A percentile compares a stretch with the other conserved stretches of the same genome.
phyloP scores from a whole-genome alignment of 1,284 basidiomycete species.

The Inonotus hispidus region DNA sequence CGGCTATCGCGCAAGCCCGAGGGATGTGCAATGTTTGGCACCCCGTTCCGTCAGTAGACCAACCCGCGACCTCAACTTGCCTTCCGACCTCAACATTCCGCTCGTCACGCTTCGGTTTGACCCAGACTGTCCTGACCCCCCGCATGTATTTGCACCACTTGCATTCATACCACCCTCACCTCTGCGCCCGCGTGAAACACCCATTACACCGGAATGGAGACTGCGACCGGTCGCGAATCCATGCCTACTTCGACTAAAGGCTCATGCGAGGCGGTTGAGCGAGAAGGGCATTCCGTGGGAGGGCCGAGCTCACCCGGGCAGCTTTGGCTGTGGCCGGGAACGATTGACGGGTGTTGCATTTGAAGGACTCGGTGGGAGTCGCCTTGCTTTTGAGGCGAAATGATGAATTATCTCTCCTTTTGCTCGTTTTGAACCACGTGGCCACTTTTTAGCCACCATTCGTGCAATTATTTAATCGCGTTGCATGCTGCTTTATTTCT shows the following conservation, averaged over 20 bases:
- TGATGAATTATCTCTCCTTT: neutral
- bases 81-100: slow-evolving; percentile 16
- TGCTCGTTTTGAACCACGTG: neutral
- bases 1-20: slow-evolving; percentile 40
- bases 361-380: slow-evolving; percentile 51
- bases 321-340: slow-evolving; percentile 49
- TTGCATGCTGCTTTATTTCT: neutral
- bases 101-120: neutral
- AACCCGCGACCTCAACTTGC: slow-evolving; percentile 15
- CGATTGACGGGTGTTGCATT: slow-evolving; percentile 50
- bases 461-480: neutral
- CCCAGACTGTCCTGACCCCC: neutral
- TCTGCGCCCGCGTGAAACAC: slow-evolving; percentile 29
- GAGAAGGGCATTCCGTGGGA: slow-evolving; percentile 40
- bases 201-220: slow-evolving; percentile 28
- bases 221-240: slow-evolving; percentile 56
- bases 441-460: neutral
- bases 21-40: slow-evolving; percentile 35
- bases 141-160: slow-evolving; percentile 14
- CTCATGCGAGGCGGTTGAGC: slow-evolving; percentile 47
- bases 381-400: slow-evolving; percentile 29
- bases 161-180: slow-evolving; percentile 31
- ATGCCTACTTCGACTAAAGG: slow-evolving; percentile 48
- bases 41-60: slow-evolving; percentile 6
- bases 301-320: slow-evolving; percentile 38